A percentile compares a stretch with the other conserved stretches of the same genome.
phyloP scores from a whole-genome alignment of 164 flowering plant genomes.

The Santalum album region DNA sequence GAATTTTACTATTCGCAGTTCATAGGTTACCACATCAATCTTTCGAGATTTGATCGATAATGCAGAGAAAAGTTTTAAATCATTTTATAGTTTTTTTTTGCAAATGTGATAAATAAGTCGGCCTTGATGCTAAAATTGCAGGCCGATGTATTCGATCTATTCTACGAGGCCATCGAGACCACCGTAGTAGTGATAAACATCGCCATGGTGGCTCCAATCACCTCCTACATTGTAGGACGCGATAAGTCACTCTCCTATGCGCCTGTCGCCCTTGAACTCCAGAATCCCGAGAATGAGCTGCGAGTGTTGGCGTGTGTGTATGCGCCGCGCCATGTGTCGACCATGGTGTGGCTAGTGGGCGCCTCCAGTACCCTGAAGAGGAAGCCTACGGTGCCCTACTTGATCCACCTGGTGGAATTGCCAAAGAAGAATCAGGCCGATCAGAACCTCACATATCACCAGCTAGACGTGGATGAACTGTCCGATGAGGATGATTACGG shows the following conservation, averaged over 20 bases:
- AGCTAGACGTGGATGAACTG: conserved; percentile 34
- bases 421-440: conserved; percentile 22
- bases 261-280: conserved; percentile 29
- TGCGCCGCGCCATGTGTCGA: conserved; percentile 39
- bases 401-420: conserved; percentile 63
- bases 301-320: conserved; percentile 58
- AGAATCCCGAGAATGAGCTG: conserved; percentile 36
- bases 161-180: too few relatives aligned
- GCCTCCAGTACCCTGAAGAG: conserved; percentile 17
- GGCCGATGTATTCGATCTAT: too few relatives aligned
- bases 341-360: conserved; percentile 30
- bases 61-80: too few relatives aligned
- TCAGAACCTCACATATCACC: conserved; percentile 30
- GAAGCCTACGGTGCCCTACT: conserved; percentile 32
- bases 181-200: conserved; percentile 32
- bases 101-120: too few relatives aligned
- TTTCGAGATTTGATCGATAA: too few relatives aligned
- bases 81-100: too few relatives aligned
- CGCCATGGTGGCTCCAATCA: conserved; percentile 29
- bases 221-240: conserved; percentile 26
- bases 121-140: too few relatives aligned
- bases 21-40: too few relatives aligned
- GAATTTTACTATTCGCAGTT: too few relatives aligned
- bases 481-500: conserved; percentile 47
- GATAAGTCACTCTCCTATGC: conserved; percentile 24